phyloP scores from a whole-genome alignment of 2,329 filamentous ascomycete genomes.

The Nothomitra cinnamomea region DNA sequence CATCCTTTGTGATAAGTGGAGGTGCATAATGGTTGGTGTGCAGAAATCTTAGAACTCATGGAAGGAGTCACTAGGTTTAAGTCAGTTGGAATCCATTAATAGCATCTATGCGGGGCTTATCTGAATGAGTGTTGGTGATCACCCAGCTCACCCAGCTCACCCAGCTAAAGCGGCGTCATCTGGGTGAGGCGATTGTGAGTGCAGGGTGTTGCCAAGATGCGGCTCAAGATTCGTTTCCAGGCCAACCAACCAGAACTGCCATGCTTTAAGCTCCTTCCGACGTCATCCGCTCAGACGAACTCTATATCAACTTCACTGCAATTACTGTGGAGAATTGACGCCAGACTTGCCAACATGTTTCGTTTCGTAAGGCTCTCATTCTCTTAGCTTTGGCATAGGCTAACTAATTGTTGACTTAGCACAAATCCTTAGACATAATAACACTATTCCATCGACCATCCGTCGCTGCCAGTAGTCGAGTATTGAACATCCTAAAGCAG shows the following conservation, averaged over 20 bases:
- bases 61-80: background rate
- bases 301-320: background rate
- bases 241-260: background rate
- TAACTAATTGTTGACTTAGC: constrained; percentile 27
- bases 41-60: background rate
- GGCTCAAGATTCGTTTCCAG: background rate
- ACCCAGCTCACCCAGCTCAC: background rate
- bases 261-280: constrained; percentile 10
- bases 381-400: background rate
- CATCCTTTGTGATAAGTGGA: background rate
- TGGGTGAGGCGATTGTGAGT: background rate
- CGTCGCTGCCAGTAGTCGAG: constrained; percentile 53
- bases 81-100: background rate
- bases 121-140: background rate
- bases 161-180: constrained; percentile 1
- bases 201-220: background rate
- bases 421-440: constrained; percentile 73
- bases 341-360: constrained; percentile 9
- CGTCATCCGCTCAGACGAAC: background rate
- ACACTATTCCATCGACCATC: constrained; percentile 88
- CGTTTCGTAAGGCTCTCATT: constrained; percentile 9
- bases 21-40: background rate
- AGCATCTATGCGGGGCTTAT: background rate
- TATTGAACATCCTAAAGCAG: constrained; percentile 64
- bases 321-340: background rate